Evolutionary conservation across 805 yeast genomes (phyloP).

Genomic region (Nakazawaea anatomiae): DNA sequence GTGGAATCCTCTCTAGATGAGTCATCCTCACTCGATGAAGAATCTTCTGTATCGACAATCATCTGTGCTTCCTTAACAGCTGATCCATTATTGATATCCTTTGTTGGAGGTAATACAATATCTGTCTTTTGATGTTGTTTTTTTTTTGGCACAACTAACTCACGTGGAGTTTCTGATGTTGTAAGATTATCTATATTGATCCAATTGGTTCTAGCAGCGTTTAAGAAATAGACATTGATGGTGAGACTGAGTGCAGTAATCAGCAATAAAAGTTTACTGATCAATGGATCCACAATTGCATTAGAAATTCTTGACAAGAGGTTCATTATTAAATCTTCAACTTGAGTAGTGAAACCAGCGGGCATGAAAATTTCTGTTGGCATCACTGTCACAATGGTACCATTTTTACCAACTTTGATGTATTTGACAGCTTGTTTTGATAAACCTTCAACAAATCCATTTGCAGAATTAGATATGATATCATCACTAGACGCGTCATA

Average conservation of each 20-base stretch:
- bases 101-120: slow-evolving; percentile 2
- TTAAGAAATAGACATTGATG: slow-evolving; percentile 78
- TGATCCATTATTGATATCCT: not conserved
- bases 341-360: slow-evolving; percentile 44
- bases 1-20: slow-evolving; percentile 12
- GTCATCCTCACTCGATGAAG: slow-evolving; percentile 26
- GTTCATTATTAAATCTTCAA: slow-evolving; percentile 55
- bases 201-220: slow-evolving; percentile 70
- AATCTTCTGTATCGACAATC: slow-evolving; percentile 19
- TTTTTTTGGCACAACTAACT: not conserved
- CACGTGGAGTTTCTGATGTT: not conserved
- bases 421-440: slow-evolving; percentile 36
- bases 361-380: slow-evolving; percentile 57
- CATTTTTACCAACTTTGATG: slow-evolving; percentile 36
- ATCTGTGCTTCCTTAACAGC: slow-evolving; percentile 28
- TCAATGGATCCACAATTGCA: slow-evolving; percentile 73
- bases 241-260: slow-evolving; percentile 71
- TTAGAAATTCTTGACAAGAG: slow-evolving; percentile 50
- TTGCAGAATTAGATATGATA: slow-evolving; percentile 1
- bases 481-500: slow-evolving; percentile 33
- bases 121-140: not conserved
- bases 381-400: slow-evolving; percentile 48
- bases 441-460: slow-evolving; percentile 22
- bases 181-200: slow-evolving; percentile 16
- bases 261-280: slow-evolving; percentile 71